These are phyloP conservation scores for Purshia tridentata DNA, from an alignment of 306 rosid species.

Conservation along the genomic window DNA sequence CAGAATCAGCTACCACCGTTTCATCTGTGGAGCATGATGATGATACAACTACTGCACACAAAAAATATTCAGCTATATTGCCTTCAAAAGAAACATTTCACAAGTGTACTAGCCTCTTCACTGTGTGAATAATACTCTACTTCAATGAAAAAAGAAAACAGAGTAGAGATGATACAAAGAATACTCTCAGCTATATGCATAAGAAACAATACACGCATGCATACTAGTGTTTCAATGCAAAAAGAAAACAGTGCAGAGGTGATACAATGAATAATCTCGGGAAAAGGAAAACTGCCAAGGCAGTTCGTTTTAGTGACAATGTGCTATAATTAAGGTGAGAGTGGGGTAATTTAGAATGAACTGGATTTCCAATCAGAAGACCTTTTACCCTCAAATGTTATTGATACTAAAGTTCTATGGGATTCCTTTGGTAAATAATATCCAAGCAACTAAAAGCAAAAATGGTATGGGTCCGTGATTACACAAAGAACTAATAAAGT, in stretches of 20 bases:
- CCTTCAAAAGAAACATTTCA: neutral
- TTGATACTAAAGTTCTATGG: no score
- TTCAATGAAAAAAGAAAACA: conserved; percentile 3
- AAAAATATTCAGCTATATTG: conserved; percentile 24
- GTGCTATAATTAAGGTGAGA: neutral
- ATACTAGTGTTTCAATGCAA: neutral
- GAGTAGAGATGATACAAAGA: neutral
- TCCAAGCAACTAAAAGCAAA: neutral
- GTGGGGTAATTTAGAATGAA: neutral
- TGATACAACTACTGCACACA: conserved; percentile 70
- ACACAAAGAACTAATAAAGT: neutral
- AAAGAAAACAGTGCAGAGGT: neutral
- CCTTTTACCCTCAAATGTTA: neutral
- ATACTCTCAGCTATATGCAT: neutral
- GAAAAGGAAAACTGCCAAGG: neutral
- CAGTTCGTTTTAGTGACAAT: neutral
- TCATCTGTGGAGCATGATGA: conserved; percentile 90
- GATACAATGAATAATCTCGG: neutral
- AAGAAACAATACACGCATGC: neutral
- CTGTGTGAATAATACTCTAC: neutral
- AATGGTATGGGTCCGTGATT: neutral
- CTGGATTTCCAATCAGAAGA: neutral
- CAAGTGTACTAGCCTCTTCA: neutral
- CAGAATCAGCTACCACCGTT: conserved; percentile 87
- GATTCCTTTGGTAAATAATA: no score